Percentiles rank a stretch among this genome's conserved stretches.
Conservation (phyloP, 768 basidiomycete species). For the Leccinum uliginosum region DNA sequence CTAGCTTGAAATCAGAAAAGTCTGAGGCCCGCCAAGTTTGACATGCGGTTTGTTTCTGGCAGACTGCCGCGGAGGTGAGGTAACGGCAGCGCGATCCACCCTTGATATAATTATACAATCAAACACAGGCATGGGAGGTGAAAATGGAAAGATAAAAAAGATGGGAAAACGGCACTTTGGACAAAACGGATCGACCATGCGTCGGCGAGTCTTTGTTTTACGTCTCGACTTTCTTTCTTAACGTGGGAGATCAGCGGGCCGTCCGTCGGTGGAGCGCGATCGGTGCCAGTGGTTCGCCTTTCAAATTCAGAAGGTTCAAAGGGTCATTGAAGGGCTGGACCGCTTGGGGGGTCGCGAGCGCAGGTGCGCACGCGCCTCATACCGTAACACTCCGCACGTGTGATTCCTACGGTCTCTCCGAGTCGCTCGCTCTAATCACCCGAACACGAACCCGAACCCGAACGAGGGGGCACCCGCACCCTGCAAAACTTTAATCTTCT, state of each 20-base stretch:
- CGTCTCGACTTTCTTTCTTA: not conserved
- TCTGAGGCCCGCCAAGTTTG: not conserved
- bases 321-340: not conserved
- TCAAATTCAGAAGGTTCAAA: constrained; percentile 18
- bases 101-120: not conserved
- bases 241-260: constrained; percentile 1
- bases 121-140: not conserved
- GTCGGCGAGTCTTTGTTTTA: constrained; percentile 16
- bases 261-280: not conserved
- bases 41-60: not conserved
- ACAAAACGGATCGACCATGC: constrained; percentile 11
- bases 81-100: not conserved
- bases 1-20: no score
- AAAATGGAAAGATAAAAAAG: not conserved
- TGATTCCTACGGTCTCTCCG: not conserved
- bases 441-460: constrained; percentile 12
- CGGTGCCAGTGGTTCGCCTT: constrained; percentile 5
- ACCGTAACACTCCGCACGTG: constrained; percentile 1
- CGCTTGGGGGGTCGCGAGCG: not conserved
- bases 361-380: not conserved
- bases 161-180: not conserved
- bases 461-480: not conserved
- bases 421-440: constrained; percentile 3
- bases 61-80: not conserved
- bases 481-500: not conserved